Evolutionary conservation across 768 basidiomycete species (phyloP).

Genomic region (Boletales sp.): DNA sequence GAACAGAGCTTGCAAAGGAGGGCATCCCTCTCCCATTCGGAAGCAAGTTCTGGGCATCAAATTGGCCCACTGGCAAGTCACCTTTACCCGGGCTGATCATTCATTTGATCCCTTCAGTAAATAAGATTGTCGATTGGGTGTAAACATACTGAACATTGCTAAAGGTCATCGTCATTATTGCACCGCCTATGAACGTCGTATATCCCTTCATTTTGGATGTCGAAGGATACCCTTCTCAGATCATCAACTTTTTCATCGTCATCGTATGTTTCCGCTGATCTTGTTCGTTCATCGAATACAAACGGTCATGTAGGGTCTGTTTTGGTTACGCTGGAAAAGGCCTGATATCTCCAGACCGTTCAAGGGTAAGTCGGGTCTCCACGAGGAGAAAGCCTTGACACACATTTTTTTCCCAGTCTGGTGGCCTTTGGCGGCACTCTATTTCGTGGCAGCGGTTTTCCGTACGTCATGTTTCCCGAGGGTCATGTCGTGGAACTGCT

Average conservation of each 20-base stretch:
- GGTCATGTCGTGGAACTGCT: slow-evolving; percentile 27
- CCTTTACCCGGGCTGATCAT: slow-evolving; percentile 55
- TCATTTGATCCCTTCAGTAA: slow-evolving; percentile 50
- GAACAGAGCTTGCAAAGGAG: slow-evolving; percentile 55
- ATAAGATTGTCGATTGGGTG: not conserved
- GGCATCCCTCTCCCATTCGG: slow-evolving; percentile 60
- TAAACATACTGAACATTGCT: slow-evolving; percentile 5
- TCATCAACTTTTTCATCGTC: slow-evolving; percentile 55
- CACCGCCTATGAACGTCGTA: slow-evolving; percentile 47
- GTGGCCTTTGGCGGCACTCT: slow-evolving; percentile 54
- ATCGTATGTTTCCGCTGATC: slow-evolving; percentile 32
- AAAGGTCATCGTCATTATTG: slow-evolving; percentile 52
- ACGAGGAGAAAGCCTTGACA: slow-evolving; percentile 1
- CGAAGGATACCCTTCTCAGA: slow-evolving; percentile 46
- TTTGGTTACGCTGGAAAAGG: slow-evolving; percentile 53
- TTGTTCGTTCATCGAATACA: slow-evolving; percentile 26
- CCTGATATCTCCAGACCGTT: slow-evolving; percentile 50
- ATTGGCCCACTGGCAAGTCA: slow-evolving; percentile 57
- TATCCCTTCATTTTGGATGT: slow-evolving; percentile 64
- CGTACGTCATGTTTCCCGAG: slow-evolving; percentile 31
- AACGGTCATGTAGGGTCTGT: slow-evolving; percentile 41
- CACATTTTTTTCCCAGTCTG: slow-evolving; percentile 36
- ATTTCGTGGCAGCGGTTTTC: slow-evolving; percentile 48
- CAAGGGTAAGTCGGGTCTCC: slow-evolving; percentile 35
- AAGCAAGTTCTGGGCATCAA: slow-evolving; percentile 58